Base-by-base conservation (phyloP, 2,329 filamentous ascomycete species). In the Aureobasidium sp. region DNA sequence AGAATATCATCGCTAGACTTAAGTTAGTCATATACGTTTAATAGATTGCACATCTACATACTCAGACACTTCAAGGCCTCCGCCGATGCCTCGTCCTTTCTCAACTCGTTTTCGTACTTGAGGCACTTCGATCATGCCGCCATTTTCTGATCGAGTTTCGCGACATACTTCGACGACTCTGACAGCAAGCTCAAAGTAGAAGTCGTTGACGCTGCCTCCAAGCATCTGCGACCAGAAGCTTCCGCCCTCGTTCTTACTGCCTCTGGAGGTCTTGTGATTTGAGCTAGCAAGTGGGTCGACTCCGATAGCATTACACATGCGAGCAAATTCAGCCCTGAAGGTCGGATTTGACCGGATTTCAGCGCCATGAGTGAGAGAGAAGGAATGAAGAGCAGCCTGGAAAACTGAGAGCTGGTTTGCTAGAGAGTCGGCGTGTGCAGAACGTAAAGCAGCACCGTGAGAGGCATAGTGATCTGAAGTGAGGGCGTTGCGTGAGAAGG, bases 151-250 rank as follows among this genome's bases (percentile, higher is more conserved):
- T 58, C 94, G 82, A 48, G 91, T 97, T 58, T 87, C 85, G 6
- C 91, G 82, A 72, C 94, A 99, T 8, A 97, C 86, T 75, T 97
- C 93, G 6, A 99, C 94, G 0, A 97, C 89, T 55, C 90, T 84
- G n/a, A 97, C 93, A 1, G 91, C 94, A 50, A 99, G 85, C 78
- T 96, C 93, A 75, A 97, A 97, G 78, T 97, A 99, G 73, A 99
- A 99, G 75, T 99, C 94, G 73, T 97, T 96, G 68, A 99, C 92
- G 69, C 87, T 91, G 64, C 89, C 85, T 34, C 94, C 94, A 23
- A 97, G 82, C 65, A 97, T 84, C 78, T 97, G 92, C 9, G 91
- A 89, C 93, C 94, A 97, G 63, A 97, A 86, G 63, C 88, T 94
- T 20, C 84, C 84, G 1, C 77, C 80, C 1, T 78, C 79, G 15